Conservation (phyloP, 805 yeast species). For the Starmerella kuoi region DNA sequence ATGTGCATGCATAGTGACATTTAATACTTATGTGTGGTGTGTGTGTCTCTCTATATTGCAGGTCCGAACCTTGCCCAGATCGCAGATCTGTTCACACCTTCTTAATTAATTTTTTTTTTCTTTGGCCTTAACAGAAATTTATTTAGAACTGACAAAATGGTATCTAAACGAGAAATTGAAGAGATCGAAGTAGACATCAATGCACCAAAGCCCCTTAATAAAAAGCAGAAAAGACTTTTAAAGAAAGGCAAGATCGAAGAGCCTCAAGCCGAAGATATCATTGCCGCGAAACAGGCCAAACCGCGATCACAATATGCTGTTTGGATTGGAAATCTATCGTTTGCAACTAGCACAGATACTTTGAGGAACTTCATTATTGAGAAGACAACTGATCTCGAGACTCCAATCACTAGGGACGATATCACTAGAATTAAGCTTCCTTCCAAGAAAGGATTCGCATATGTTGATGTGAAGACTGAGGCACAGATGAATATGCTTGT, state of each 20-base stretch:
- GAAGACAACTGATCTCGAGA: slow-evolving; percentile 30
- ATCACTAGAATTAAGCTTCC: slow-evolving; percentile 74
- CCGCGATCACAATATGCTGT: slow-evolving; percentile 41
- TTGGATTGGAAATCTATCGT: slow-evolving; percentile 90
- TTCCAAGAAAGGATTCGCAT: slow-evolving; percentile 66
- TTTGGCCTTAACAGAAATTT: too few relatives aligned
- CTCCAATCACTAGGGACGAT: slow-evolving; percentile 40
- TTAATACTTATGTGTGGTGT: too few relatives aligned
- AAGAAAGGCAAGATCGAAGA: slow-evolving; percentile 45
- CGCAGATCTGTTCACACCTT: too few relatives aligned
- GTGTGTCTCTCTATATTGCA: too few relatives aligned
- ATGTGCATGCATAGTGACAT: too few relatives aligned
- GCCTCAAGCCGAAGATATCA: slow-evolving; percentile 26
- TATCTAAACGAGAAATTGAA: slow-evolving; percentile 24
- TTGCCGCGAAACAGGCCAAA: slow-evolving; percentile 18
- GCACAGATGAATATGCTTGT: slow-evolving; percentile 53
- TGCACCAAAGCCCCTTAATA: slow-evolving; percentile 72
- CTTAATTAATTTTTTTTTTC: too few relatives aligned
- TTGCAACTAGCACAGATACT: slow-evolving; percentile 69
- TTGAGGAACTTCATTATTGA: slow-evolving; percentile 49
- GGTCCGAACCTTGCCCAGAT: too few relatives aligned
- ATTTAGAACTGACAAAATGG: too few relatives aligned
- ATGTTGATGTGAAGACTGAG: slow-evolving; percentile 60
- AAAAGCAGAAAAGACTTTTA: slow-evolving; percentile 74
- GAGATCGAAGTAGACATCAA: slow-evolving; percentile 34